Conservation (phyloP, 108 stramenopile genomes). For the Discostella stelligeroides region DNA sequence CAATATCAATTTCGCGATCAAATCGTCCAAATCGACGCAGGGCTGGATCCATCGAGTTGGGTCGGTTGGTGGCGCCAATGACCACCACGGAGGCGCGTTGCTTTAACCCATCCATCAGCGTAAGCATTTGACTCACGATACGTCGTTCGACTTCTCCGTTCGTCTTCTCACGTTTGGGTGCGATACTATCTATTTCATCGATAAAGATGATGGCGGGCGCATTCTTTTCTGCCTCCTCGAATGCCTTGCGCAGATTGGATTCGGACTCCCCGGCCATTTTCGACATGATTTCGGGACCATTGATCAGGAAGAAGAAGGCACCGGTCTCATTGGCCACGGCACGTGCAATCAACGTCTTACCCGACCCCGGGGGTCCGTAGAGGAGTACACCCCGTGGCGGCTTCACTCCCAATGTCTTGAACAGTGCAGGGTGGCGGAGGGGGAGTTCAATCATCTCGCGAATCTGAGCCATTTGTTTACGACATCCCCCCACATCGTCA, state of each 20-base stretch:
- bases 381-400: constrained; percentile 99
- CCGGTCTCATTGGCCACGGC: constrained; percentile 99
- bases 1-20: constrained; percentile 99
- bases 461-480: constrained; percentile 98
- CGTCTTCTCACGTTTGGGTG: constrained; percentile 99
- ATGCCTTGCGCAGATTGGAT: constrained; percentile 97
- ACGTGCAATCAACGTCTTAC: constrained; percentile 99
- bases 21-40: constrained; percentile 99
- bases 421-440: constrained; percentile 97
- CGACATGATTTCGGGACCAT: constrained; percentile 99
- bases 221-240: constrained; percentile 99
- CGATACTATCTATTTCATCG: constrained; percentile 99
- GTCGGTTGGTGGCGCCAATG: constrained; percentile 98
- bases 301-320: constrained; percentile 99
- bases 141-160: constrained; percentile 99
- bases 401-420: constrained; percentile 99
- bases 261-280: constrained; percentile 99
- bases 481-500: constrained; percentile 99
- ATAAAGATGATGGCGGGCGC: constrained; percentile 99
- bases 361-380: constrained; percentile 99
- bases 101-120: constrained; percentile 99
- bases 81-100: constrained; percentile 95
- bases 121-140: constrained; percentile 98
- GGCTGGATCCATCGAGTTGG: constrained; percentile 95
- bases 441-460: constrained; percentile 99